These are phyloP conservation scores for Fraxinus baroniana DNA, from an alignment of 305 asterid genomes.

Conservation along the genomic window DNA sequence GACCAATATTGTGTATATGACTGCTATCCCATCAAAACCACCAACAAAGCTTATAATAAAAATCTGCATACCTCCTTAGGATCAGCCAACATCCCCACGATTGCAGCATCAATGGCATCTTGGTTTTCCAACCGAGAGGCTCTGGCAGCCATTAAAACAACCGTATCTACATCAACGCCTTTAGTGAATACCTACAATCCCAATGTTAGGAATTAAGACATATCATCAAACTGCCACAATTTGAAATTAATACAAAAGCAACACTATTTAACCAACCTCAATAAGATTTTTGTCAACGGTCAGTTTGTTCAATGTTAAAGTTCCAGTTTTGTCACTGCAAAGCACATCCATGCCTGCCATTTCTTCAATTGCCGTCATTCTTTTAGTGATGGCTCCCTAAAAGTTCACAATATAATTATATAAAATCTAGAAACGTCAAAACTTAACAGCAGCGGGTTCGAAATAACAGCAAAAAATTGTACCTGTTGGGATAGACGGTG, in stretches of 20 bases:
- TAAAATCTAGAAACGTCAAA: neutral
- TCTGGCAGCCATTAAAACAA: conserved; percentile 78
- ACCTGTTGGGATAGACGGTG: conserved; percentile 86
- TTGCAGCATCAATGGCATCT: conserved; percentile 85
- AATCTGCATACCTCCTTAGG: conserved; percentile 62
- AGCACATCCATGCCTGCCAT: conserved; percentile 94
- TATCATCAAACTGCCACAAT: conserved; percentile 7
- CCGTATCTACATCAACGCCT: conserved; percentile 66
- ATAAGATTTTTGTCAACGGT: conserved; percentile 64
- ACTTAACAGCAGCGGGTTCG: conserved; percentile 11
- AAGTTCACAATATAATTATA: neutral
- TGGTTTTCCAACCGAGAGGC: conserved; percentile 84
- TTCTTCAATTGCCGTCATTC: conserved; percentile 91
- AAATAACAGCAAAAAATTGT: neutral
- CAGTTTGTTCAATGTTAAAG: conserved; percentile 75
- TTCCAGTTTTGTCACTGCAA: conserved; percentile 91
- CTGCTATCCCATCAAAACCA: neutral
- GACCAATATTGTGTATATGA: neutral
- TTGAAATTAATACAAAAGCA: neutral
- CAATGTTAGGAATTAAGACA: neutral
- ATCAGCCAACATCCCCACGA: conserved; percentile 74
- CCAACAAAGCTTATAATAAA: neutral
- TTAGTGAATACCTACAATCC: conserved; percentile 48
- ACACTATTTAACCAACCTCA: conserved; percentile 43
- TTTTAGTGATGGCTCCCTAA: conserved; percentile 80